Conservation (phyloP, 2,329 filamentous ascomycete species). For the Raffaelea albimanens region DNA sequence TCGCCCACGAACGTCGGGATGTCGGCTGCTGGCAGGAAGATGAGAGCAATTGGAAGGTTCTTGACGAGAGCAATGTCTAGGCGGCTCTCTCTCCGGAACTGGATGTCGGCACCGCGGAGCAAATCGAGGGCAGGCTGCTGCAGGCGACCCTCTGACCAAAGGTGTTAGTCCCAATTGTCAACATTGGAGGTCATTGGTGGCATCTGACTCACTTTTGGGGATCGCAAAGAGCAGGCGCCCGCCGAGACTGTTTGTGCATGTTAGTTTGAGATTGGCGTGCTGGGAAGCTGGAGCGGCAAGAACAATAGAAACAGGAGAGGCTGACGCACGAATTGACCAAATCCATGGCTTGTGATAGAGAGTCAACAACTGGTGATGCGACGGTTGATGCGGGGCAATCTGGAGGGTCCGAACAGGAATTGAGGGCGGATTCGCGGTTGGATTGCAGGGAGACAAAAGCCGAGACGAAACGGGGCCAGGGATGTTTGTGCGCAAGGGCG, state of each 20-base stretch:
- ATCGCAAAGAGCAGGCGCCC: constrained; percentile 91
- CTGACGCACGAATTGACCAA: constrained; percentile 41
- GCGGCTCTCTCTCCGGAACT: constrained; percentile 89
- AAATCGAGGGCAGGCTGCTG: constrained; percentile 83
- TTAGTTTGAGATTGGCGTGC: constrained; percentile 23
- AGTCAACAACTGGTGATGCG: no score
- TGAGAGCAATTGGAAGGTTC: constrained; percentile 88
- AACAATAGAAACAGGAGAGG: constrained; percentile 6
- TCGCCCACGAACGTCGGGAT: constrained; percentile 97
- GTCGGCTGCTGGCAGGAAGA: constrained; percentile 94
- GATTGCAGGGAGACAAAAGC: no score
- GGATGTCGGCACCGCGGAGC: constrained; percentile 86
- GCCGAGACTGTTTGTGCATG: constrained; percentile 59
- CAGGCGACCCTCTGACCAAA: constrained; percentile 70
- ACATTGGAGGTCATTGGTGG: background rate
- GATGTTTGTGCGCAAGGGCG: no score
- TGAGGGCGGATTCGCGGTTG: no score
- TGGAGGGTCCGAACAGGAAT: no score
- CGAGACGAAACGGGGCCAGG: no score
- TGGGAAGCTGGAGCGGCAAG: constrained; percentile 1
- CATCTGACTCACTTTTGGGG: constrained; percentile 76
- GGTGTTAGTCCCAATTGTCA: background rate
- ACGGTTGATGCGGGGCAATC: no score
- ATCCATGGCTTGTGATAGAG: constrained; percentile 30
- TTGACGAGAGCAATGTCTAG: constrained; percentile 97